Evolutionary conservation across 805 yeast species (phyloP).

Genomic region (Cyberlindnera mycetangii): DNA sequence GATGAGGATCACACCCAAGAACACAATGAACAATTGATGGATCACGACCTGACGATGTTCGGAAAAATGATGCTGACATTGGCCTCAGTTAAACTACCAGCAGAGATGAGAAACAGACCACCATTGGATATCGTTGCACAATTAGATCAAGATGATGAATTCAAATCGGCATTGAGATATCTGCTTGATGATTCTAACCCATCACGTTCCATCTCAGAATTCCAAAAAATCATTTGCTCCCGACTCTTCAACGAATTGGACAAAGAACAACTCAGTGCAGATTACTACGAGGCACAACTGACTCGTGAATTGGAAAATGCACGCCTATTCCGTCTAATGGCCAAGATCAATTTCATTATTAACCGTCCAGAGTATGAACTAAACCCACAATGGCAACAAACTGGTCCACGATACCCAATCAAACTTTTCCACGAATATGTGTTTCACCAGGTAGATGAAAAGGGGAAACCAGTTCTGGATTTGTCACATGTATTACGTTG

Average conservation of each 20-base stretch:
- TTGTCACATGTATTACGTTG: conserved; percentile 75
- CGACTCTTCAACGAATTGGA: conserved; percentile 47
- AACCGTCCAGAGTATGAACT: conserved; percentile 69
- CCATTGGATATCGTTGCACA: conserved; percentile 23
- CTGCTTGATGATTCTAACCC: conserved; percentile 27
- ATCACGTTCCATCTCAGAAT: conserved; percentile 28
- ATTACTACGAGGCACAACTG: conserved; percentile 59
- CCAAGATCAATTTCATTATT: conserved; percentile 75
- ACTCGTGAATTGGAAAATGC: conserved; percentile 83
- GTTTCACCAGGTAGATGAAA: conserved; percentile 78
- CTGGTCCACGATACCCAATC: conserved; percentile 71
- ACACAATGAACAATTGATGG: conserved; percentile 36
- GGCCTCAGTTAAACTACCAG: conserved; percentile 37
- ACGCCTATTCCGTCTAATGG: conserved; percentile 73
- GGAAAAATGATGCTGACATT: conserved; percentile 62
- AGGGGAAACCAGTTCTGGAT: conserved; percentile 76
- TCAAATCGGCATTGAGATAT: conserved; percentile 43
- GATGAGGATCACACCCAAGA: conserved; percentile 28
- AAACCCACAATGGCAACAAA: conserved; percentile 58
- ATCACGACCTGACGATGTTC: conserved; percentile 53
- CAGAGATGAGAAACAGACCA: conserved; percentile 13
- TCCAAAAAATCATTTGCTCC: conserved; percentile 40
- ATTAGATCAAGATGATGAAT: conserved; percentile 40
- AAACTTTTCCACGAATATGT: conserved; percentile 78
- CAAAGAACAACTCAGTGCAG: conserved; percentile 49